These are phyloP conservation scores for Centaurea solstitialis DNA, from an alignment of 129 eudicot genomes.

Conservation along the genomic window DNA sequence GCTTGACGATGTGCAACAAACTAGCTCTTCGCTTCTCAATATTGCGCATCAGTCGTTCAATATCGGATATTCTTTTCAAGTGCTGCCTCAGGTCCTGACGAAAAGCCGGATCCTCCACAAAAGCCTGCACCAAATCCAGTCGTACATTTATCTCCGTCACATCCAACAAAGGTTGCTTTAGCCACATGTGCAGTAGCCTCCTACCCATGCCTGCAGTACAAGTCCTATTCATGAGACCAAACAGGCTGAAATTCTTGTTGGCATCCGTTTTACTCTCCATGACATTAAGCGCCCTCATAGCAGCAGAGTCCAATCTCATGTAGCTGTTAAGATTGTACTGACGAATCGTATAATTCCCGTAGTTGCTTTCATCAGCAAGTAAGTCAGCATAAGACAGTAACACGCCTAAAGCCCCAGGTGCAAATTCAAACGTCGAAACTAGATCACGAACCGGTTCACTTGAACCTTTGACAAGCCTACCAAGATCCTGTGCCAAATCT, in stretches of 20 bases:
- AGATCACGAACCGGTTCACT: conserved; percentile 83
- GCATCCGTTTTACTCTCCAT: conserved; percentile 98
- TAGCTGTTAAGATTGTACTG: conserved; percentile 70
- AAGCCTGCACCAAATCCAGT: conserved; percentile 89
- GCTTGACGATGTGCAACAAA: conserved; percentile 81
- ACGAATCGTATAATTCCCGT: conserved; percentile 57
- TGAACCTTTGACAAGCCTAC: conserved; percentile 89
- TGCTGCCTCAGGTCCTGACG: conserved; percentile 91
- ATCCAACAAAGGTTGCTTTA: conserved; percentile 90
- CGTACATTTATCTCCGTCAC: conserved; percentile 69
- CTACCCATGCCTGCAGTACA: conserved; percentile 99
- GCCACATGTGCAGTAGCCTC: conserved; percentile 90
- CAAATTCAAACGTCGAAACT: conserved; percentile 69
- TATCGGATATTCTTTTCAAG: conserved; percentile 83
- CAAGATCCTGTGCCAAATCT: conserved; percentile 81
- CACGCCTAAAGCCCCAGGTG: conserved; percentile 72
- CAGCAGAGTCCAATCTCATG: conserved; percentile 99
- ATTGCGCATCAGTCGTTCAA: conserved; percentile 66
- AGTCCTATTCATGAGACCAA: conserved; percentile 94
- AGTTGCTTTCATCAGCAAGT: conserved; percentile 84
- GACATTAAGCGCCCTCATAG: conserved; percentile 92
- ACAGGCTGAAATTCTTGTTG: conserved; percentile 87
- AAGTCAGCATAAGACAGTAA: conserved; percentile 79
- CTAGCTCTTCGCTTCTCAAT: conserved; percentile 72
- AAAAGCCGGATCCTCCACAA: conserved; percentile 88